phyloP scores from a whole-genome alignment of 202 grass and related monocot genomes.

The Saccharum hybrid region DNA sequence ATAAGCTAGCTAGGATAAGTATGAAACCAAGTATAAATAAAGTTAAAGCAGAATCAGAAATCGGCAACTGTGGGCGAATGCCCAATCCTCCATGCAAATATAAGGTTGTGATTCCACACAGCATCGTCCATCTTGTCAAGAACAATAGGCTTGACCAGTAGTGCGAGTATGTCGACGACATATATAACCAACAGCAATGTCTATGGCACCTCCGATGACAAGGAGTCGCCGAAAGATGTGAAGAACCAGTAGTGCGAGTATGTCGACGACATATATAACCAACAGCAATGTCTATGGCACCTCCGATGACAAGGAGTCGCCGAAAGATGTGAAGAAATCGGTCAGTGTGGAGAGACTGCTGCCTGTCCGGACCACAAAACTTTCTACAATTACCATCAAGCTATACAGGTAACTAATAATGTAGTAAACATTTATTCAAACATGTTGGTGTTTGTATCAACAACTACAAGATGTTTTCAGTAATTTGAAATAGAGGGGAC shows the following conservation, averaged over 20 bases:
- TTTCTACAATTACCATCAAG: constrained; percentile 29
- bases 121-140: neutral
- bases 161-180: too few relatives aligned
- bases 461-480: neutral
- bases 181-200: too few relatives aligned
- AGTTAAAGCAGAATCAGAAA: too few relatives aligned
- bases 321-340: neutral
- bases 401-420: constrained; percentile 5
- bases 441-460: neutral
- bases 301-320: neutral
- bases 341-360: neutral
- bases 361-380: constrained; percentile 11
- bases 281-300: neutral
- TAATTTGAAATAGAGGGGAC: neutral
- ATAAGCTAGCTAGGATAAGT: too few relatives aligned
- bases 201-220: too few relatives aligned
- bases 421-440: neutral
- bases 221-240: too few relatives aligned
- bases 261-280: neutral
- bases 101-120: neutral
- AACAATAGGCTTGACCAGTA: neutral
- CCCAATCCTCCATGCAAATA: too few relatives aligned
- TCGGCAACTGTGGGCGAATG: too few relatives aligned
- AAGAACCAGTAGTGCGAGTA: neutral
- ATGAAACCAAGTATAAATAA: too few relatives aligned